Conservation (phyloP, 2,329 filamentous ascomycete species). For the Xylariaceae sp. region DNA sequence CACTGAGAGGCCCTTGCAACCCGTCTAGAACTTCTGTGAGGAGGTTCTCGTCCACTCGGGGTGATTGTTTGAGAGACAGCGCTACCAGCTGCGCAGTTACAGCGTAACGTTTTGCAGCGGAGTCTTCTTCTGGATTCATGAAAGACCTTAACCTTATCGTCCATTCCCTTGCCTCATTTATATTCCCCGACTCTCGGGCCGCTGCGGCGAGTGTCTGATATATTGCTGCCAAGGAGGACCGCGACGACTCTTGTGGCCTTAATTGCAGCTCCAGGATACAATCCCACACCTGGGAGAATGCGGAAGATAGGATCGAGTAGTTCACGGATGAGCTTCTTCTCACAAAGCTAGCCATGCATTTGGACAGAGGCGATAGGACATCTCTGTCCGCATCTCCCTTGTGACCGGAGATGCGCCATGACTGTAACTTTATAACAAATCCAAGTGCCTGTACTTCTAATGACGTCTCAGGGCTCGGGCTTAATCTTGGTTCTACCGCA, state of each 20-base stretch:
- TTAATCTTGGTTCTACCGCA: conserved; percentile 56
- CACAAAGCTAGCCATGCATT: conserved; percentile 63
- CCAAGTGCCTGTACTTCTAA: conserved; percentile 68
- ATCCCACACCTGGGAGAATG: conserved; percentile 42
- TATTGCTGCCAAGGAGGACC: conserved; percentile 49
- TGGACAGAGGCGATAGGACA: conserved; percentile 64
- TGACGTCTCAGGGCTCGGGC: conserved; percentile 57
- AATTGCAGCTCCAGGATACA: conserved; percentile 42
- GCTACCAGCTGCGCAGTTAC: conserved; percentile 59
- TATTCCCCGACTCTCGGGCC: conserved; percentile 48
- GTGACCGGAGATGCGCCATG: conserved; percentile 67
- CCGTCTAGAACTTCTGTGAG: conserved; percentile 54
- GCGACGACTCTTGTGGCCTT: conserved; percentile 41
- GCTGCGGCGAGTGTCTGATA: conserved; percentile 57
- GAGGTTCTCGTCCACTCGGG: conserved; percentile 45
- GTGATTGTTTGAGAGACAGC: conserved; percentile 52
- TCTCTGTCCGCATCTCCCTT: conserved; percentile 64
- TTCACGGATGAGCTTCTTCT: conserved; percentile 49
- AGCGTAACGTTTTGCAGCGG: conserved; percentile 54
- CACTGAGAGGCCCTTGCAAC: conserved; percentile 62
- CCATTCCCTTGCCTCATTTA: conserved; percentile 60
- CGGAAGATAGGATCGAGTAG: conserved; percentile 44
- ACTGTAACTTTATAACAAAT: conserved; percentile 62
- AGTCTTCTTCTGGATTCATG: conserved; percentile 45
- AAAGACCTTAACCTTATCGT: conserved; percentile 48